Conservation (phyloP, 2,329 filamentous ascomycete genomes). For the Pseudopyricularia javanii region DNA sequence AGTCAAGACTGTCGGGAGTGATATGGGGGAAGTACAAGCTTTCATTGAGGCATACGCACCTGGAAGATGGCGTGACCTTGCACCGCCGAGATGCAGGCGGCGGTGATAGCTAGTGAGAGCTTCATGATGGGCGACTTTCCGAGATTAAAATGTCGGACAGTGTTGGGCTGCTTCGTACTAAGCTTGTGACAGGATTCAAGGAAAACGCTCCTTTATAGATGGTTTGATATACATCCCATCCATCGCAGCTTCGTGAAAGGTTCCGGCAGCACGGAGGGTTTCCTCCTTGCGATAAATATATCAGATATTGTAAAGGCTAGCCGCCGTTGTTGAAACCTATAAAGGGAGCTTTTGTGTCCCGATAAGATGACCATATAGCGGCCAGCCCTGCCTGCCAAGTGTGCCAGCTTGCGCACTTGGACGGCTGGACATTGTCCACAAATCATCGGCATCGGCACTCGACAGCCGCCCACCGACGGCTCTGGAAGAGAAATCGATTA, state of each 20-base stretch:
- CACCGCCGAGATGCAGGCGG: slow-evolving; percentile 18
- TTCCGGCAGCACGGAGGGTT: neutral
- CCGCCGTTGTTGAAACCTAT: neutral
- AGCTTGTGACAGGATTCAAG: slow-evolving; percentile 1
- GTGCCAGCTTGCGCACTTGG: neutral
- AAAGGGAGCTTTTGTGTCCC: neutral
- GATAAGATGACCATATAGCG: neutral
- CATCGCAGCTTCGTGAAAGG: neutral
- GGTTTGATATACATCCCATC: neutral
- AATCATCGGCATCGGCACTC: slow-evolving; percentile 6
- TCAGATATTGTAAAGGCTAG: neutral
- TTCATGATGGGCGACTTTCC: slow-evolving; percentile 18
- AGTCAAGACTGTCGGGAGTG: neutral
- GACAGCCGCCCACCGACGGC: slow-evolving; percentile 5
- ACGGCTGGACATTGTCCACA: neutral
- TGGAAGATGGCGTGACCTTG: slow-evolving; percentile 31
- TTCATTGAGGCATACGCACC: slow-evolving; percentile 11
- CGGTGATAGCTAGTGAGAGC: slow-evolving; percentile 20
- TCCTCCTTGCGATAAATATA: neutral
- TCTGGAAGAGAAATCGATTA: slow-evolving; percentile 7
- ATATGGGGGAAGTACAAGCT: neutral
- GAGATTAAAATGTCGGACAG: neutral
- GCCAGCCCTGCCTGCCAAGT: neutral
- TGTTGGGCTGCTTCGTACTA: slow-evolving; percentile 7
- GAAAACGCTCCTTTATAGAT: neutral